Evolutionary conservation across 768 basidiomycete genomes (phyloP).

Genomic region (Serpula lacrymans): DNA sequence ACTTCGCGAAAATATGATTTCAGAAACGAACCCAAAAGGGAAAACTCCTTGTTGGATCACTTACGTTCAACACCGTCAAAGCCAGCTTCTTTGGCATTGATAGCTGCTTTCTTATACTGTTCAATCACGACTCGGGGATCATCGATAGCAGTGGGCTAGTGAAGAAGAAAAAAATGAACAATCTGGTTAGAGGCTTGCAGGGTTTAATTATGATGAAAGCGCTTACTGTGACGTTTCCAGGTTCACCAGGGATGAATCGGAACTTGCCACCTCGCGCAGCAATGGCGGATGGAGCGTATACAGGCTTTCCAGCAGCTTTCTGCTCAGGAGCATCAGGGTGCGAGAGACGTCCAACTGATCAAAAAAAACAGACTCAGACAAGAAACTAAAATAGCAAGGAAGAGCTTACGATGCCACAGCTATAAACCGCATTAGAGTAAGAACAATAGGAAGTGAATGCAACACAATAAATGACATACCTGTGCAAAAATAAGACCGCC

Average conservation of each 20-base stretch:
- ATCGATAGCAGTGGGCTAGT: constrained; percentile 37
- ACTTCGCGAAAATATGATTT: constrained; percentile 23
- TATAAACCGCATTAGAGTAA: not conserved
- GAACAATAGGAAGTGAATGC: not conserved
- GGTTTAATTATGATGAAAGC: not conserved
- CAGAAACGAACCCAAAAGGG: not conserved
- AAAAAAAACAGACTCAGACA: too few species aligned
- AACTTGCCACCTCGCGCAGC: constrained; percentile 40
- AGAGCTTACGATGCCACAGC: not conserved
- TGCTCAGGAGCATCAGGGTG: constrained; percentile 40
- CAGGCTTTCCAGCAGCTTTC: constrained; percentile 37
- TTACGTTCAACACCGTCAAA: constrained; percentile 54
- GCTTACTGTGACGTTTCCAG: constrained; percentile 40
- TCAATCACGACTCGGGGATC: constrained; percentile 40
- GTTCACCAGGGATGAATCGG: constrained; percentile 33
- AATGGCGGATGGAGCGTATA: constrained; percentile 44
- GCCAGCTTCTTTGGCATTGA: constrained; percentile 49
- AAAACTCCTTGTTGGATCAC: constrained; percentile 4
- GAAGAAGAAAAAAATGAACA: not conserved
- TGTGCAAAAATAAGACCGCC: constrained; percentile 45
- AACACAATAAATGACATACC: constrained; percentile 25
- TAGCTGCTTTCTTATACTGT: constrained; percentile 41
- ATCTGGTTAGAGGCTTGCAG: not conserved
- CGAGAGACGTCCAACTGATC: constrained; percentile 32
- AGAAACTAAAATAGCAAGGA: too few species aligned